A percentile compares a stretch with the other conserved stretches of the same genome.
These are phyloP conservation scores for Puccinia triticina DNA, from an alignment of 1,284 basidiomycete species.

Conservation along the genomic window DNA sequence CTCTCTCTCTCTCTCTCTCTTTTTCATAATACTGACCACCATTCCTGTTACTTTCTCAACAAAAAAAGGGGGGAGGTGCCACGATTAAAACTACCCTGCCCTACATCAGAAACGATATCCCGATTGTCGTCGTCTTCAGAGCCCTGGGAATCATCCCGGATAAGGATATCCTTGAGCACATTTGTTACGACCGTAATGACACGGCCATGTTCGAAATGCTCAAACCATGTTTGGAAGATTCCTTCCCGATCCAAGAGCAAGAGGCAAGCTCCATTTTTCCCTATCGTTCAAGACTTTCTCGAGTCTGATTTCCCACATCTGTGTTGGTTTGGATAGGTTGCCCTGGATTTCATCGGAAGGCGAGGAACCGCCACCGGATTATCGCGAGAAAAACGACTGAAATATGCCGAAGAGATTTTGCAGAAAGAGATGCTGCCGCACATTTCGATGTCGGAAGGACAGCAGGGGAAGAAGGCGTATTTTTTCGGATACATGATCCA, in stretches of 20 bases:
- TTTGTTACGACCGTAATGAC: conserved; percentile 97
- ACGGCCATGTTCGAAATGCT: conserved; percentile 96
- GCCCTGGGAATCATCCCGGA: conserved; percentile 97
- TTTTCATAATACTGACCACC: not conserved
- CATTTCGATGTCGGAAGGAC: conserved; percentile 92
- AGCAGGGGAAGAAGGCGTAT: conserved; percentile 97
- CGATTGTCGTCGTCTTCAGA: conserved; percentile 98
- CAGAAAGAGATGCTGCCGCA: conserved; percentile 99
- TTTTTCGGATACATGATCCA: conserved; percentile 99
- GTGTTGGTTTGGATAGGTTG: conserved; percentile 63
- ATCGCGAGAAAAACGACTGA: conserved; percentile 85
- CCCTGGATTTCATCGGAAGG: conserved; percentile 96
- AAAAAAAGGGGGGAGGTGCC: conserved; percentile 67
- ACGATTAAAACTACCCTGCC: conserved; percentile 97
- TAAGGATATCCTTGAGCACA: conserved; percentile 94
- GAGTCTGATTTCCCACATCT: not conserved
- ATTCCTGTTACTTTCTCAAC: conserved; percentile 15
- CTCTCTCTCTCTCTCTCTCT: conserved; percentile 8
- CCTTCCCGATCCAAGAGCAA: conserved; percentile 95
- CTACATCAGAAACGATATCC: conserved; percentile 97
- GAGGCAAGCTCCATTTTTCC: conserved; percentile 67
- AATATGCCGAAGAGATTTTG: conserved; percentile 95
- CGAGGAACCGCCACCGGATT: conserved; percentile 94
- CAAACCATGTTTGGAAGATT: conserved; percentile 98
- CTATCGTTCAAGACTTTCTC: not conserved